Base-by-base conservation (phyloP, 73 alveolate species). In the Paramecium pentaurelia region DNA sequence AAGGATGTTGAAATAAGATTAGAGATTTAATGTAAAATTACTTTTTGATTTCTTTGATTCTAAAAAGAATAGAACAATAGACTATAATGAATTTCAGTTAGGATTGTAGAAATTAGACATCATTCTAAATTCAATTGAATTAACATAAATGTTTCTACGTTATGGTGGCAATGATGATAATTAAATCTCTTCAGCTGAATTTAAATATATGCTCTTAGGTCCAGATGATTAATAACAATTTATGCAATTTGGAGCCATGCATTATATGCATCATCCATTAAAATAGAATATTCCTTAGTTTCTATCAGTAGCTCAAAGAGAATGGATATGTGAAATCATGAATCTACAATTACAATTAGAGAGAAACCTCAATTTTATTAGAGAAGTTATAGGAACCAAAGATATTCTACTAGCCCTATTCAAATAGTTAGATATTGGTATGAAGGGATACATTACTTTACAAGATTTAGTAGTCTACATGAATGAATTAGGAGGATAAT, bases 401-500 rank as follows among this genome's bases (percentile, higher is more conserved):
- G 91, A 80, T 20, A 18, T 80, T 4, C 45, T 80, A 16, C 45
- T 80, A 9, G 91, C 91, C 28, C 14, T 80, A 20, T 80, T 80
- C 34, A 80, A 44, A 80, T 80, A 80, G 8, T 25, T 80, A 27
- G 91, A 80, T 80, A 27, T 45, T 20, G 71, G 75, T 11, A 40
- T 18, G 32, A 80, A 80, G 30, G 91, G 91, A 44, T 80, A 80
- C 16, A 80, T 80, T 4, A 80, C 73, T 27, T 20, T 80, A 0
- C 16, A 27, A 44, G 91, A 80, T 7, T 44, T 80, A 36, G 75
- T 49, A 0, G 16, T 45, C 3, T 80, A 80, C 73, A 40, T 80
- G 73, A 80, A 80, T 80, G 75, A 80, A 80, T 80, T 80, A 47
- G 91, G 91, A 40, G 91, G 91, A 20, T 9, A 80, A 44, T 80